Evolutionary conservation across 768 basidiomycete genomes (phyloP).

Genomic region (Collybiopsis confluens): DNA sequence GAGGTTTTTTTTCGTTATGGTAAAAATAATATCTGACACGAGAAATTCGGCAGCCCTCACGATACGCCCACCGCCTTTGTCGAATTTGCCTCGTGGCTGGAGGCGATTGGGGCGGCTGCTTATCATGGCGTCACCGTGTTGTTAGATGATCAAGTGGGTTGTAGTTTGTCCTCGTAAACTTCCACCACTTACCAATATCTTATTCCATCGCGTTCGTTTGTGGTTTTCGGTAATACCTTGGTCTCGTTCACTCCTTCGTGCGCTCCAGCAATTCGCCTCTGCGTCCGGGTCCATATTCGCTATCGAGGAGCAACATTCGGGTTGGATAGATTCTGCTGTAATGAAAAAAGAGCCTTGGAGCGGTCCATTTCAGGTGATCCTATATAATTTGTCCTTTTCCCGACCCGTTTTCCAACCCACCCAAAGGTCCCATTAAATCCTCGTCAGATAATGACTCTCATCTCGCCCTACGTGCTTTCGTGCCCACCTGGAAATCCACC

Average conservation of each 20-base stretch:
- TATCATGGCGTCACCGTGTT: constrained; percentile 43
- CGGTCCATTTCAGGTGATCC: constrained; percentile 50
- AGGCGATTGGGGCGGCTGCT: constrained; percentile 45
- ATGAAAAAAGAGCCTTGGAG: constrained; percentile 50
- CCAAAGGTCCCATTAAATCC: constrained; percentile 35
- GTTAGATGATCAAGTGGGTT: constrained; percentile 40
- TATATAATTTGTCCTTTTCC: constrained; percentile 2
- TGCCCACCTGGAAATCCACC: constrained; percentile 36
- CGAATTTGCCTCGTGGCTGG: constrained; percentile 45
- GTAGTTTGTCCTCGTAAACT: no score
- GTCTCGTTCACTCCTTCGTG: neutral
- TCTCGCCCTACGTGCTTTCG: constrained; percentile 40
- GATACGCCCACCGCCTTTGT: constrained; percentile 45
- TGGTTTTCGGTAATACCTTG: no score
- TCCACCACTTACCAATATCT: no score
- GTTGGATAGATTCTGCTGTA: constrained; percentile 54
- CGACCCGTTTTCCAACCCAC: neutral
- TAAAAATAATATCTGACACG: constrained; percentile 1
- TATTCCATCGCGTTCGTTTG: no score
- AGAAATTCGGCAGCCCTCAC: constrained; percentile 34
- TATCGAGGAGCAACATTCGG: constrained; percentile 60
- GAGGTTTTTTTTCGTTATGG: constrained; percentile 13
- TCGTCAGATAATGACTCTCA: constrained; percentile 36
- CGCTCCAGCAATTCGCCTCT: constrained; percentile 31
- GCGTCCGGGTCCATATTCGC: constrained; percentile 45